Evolutionary conservation across 805 yeast species (phyloP).

Genomic region (Starmerella floris): DNA sequence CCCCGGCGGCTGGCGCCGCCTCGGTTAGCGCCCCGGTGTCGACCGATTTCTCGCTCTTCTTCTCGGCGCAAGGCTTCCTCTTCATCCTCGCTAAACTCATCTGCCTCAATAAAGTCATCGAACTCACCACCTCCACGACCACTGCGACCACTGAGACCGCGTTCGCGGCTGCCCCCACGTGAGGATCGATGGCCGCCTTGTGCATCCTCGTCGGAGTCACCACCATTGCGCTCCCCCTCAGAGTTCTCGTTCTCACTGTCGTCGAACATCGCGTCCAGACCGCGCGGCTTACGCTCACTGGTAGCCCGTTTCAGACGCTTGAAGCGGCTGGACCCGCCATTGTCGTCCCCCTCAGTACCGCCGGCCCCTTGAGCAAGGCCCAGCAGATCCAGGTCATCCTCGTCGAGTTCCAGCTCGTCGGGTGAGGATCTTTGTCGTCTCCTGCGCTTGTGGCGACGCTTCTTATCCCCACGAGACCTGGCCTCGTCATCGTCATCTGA

Average conservation of each 20-base stretch:
- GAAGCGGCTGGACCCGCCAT: conserved; percentile 33
- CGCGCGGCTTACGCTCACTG: conserved; percentile 21
- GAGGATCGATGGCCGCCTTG: background rate
- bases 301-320: conserved; percentile 76
- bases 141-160: conserved; percentile 22
- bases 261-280: conserved; percentile 56
- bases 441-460: conserved; percentile 17
- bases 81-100: conserved; percentile 64
- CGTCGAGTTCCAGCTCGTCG: conserved; percentile 48
- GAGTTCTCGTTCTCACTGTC: conserved; percentile 34
- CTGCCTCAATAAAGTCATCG: conserved; percentile 95
- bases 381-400: conserved; percentile 84
- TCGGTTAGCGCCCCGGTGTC: conserved; percentile 8
- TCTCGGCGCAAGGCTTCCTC: conserved; percentile 50
- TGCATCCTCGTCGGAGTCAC: background rate
- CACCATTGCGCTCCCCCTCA: conserved; percentile 26
- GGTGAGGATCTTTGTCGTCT: conserved; percentile 14
- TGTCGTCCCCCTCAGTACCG: conserved; percentile 25
- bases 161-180: background rate
- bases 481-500: conserved; percentile 38
- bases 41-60: conserved; percentile 35
- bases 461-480: conserved; percentile 4
- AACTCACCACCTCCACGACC: conserved; percentile 79
- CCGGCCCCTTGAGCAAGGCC: conserved; percentile 29
- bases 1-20: conserved; percentile 1